Base-by-base conservation (phyloP, 805 yeast species). In the Kurtzmaniella fragi region DNA sequence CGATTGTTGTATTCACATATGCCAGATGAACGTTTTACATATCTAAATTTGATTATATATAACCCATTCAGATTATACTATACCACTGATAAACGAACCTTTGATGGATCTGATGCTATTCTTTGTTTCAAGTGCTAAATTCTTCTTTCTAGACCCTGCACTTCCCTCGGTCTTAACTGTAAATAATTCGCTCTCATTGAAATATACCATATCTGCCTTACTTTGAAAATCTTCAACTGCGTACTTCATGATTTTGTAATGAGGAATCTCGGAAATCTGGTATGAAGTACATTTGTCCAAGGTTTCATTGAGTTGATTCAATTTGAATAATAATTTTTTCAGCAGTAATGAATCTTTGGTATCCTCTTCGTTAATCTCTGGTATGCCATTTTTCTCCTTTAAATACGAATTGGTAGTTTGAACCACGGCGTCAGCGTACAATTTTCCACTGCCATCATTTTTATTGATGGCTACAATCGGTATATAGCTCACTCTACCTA, bases 81-180 rank as follows among this genome's bases (percentile, higher is more conserved):
- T 60, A 0, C 73, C 73, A 46, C 71, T 67, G 69, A 68, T 67
- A 41, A 48, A 67, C 48, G 63, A 44, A n/a, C 73, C 73, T 50
- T 68, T 68, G 31, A 68, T 62, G 35, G 62, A 52, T 38, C 73
- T 51, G n/a, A 68, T 61, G 36, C 61, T 67, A 38, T 56, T 61
- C 44, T 56, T 62, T 20, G 59, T 57, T 28, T 65, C 71, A 12
- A 53, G 47, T 1, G 61, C 60, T 44, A 66, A 45, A 40, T 62
- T 62, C 38, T 47, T 53, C 49, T 49, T 58, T 47, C 30, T 36
- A 17, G 7, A 43, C 31, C 29, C 44, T 17, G 34, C 32, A 8
- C 32, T 42, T 8, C 49, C 50, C 5, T 41, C 35, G 17, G 35
- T 20, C 28, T 41, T 41, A 16, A 42, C 47, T 2, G 46, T 41